Conservation (phyloP, 257 asterid genomes). For the Rhazya stricta region DNA sequence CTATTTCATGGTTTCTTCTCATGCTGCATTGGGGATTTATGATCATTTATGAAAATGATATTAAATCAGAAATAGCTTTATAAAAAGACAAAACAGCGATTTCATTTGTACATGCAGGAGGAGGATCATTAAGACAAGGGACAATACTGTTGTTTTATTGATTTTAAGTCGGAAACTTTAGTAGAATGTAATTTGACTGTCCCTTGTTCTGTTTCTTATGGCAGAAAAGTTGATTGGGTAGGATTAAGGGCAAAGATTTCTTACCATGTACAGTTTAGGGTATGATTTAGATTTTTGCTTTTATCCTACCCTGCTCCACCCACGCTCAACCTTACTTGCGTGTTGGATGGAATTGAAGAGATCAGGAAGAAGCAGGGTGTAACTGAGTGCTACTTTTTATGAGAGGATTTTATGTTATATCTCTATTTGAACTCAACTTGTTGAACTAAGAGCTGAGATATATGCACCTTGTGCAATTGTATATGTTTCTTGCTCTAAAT, state of each 20-base stretch:
- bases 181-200: no score
- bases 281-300: no score
- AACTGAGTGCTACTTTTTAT: no score
- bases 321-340: no score
- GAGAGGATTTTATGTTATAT: background rate
- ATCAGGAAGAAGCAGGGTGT: background rate
- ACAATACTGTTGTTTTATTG: no score
- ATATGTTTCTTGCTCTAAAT: background rate
- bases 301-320: no score
- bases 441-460: background rate
- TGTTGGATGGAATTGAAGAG: background rate
- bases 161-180: no score
- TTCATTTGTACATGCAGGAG: background rate
- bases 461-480: background rate
- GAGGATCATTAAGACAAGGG: no score
- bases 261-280: no score
- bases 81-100: background rate
- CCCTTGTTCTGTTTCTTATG: no score
- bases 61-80: background rate
- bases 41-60: background rate
- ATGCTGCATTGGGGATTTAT: background rate
- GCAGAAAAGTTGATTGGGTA: no score
- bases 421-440: background rate
- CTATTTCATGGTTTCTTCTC: background rate
- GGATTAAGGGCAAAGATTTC: no score